phyloP scores from a whole-genome alignment of 2,329 filamentous ascomycete species.

The Talaromyces sp. region DNA sequence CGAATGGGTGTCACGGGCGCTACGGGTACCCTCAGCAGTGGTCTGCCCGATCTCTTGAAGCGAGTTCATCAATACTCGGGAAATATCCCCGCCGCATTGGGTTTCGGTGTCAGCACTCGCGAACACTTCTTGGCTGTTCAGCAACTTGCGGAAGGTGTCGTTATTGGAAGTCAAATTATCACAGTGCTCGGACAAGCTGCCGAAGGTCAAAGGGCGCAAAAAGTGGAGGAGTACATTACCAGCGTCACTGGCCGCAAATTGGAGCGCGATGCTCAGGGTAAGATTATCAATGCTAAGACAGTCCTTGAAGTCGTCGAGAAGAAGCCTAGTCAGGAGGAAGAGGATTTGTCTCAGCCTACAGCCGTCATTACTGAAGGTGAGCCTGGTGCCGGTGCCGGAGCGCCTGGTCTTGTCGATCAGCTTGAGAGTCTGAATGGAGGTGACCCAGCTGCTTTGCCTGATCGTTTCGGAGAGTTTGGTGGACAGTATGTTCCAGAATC shows the following conservation, averaged over 20 bases:
- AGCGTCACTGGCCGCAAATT: constrained; percentile 62
- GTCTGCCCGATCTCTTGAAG: constrained; percentile 75
- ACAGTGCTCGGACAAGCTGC: constrained; percentile 70
- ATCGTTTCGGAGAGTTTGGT: constrained; percentile 91
- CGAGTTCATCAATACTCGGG: constrained; percentile 91
- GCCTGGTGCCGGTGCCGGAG: constrained; percentile 46
- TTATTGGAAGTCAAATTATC: constrained; percentile 95
- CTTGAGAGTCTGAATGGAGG: constrained; percentile 73
- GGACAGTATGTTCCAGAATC: constrained; percentile 97
- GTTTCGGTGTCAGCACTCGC: constrained; percentile 92
- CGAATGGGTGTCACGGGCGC: constrained; percentile 96
- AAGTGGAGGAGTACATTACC: constrained; percentile 83
- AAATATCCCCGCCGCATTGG: constrained; percentile 84
- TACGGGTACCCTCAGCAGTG: constrained; percentile 74
- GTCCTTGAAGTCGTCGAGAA: constrained; percentile 67
- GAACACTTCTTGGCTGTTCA: constrained; percentile 90
- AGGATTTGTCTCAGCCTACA: constrained; percentile 51
- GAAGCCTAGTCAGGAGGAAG: constrained; percentile 53
- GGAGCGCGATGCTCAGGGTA: constrained; percentile 46
- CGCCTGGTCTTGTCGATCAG: constrained; percentile 72
- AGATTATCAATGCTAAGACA: constrained; percentile 63
- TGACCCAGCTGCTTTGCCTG: constrained; percentile 63
- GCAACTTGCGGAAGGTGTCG: constrained; percentile 84
- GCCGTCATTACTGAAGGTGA: constrained; percentile 64
- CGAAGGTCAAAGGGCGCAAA: constrained; percentile 64